These are phyloP conservation scores for Candida wancherniae DNA, from an alignment of 805 yeast species.

Conservation along the genomic window DNA sequence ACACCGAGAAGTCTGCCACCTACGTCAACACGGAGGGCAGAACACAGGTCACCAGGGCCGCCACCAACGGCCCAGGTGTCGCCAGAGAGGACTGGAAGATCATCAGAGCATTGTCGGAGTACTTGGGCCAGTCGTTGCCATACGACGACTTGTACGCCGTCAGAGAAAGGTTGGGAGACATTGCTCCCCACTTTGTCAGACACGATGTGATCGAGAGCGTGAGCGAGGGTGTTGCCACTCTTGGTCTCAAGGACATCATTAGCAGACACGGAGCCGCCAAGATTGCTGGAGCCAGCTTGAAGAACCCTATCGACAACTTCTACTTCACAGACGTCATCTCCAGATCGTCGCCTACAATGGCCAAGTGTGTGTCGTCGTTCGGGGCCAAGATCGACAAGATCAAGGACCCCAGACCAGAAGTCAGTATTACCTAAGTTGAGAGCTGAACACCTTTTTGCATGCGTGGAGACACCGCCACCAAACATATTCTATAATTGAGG, in stretches of 20 bases:
- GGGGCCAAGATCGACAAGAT: slow-evolving; percentile 62
- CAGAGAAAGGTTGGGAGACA: slow-evolving; percentile 64
- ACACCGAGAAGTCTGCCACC: slow-evolving; percentile 81
- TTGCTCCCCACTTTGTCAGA: slow-evolving; percentile 76
- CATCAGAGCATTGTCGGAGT: slow-evolving; percentile 76
- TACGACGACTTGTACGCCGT: slow-evolving; percentile 69
- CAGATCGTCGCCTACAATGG: slow-evolving; percentile 87
- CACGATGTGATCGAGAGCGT: slow-evolving; percentile 73
- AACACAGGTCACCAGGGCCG: slow-evolving; percentile 79
- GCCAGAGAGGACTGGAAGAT: slow-evolving; percentile 94
- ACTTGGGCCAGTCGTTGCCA: slow-evolving; percentile 63
- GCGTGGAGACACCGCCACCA: slow-evolving; percentile 8
- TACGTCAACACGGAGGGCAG: slow-evolving; percentile 90
- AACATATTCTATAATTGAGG: slow-evolving; percentile 2
- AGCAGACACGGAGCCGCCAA: slow-evolving; percentile 35
- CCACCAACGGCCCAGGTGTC: slow-evolving; percentile 80
- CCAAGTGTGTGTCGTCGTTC: slow-evolving; percentile 71
- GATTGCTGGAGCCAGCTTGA: slow-evolving; percentile 42
- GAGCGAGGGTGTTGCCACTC: slow-evolving; percentile 48
- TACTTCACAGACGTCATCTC: slow-evolving; percentile 87
- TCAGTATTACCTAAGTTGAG: slow-evolving; percentile 21
- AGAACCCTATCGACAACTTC: slow-evolving; percentile 74
- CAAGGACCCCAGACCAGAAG: slow-evolving; percentile 43
- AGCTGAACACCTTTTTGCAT: slow-evolving; percentile 7
- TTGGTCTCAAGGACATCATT: slow-evolving; percentile 49